phyloP scores from a whole-genome alignment of 1,284 basidiomycete species.

The Tylopilus sp. region DNA sequence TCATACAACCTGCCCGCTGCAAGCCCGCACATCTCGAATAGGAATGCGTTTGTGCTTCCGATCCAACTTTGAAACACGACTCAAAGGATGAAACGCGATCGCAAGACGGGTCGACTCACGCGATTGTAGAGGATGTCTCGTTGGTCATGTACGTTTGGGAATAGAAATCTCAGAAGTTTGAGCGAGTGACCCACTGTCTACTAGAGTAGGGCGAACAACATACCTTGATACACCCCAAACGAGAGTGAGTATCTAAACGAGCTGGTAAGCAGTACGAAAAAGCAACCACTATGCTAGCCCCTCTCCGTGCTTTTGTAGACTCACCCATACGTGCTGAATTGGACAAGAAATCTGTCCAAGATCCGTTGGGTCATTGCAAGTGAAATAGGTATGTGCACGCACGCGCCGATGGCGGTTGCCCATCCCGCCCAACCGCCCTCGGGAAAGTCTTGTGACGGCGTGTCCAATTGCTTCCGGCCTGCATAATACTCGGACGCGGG shows the following conservation, averaged over 20 bases:
- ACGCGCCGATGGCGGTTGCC: slow-evolving; percentile 43
- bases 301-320: background rate
- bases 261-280: background rate
- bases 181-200: no score
- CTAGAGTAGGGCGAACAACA: background rate
- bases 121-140: slow-evolving; percentile 48
- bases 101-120: slow-evolving; percentile 38
- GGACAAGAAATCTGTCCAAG: slow-evolving; percentile 39
- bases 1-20: slow-evolving; percentile 47
- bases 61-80: slow-evolving; percentile 51
- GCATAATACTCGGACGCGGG: background rate
- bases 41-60: slow-evolving; percentile 54
- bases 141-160: slow-evolving; percentile 46
- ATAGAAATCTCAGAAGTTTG: slow-evolving; percentile 44
- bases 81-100: background rate
- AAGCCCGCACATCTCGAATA: slow-evolving; percentile 49
- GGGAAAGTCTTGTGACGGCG: slow-evolving; percentile 25
- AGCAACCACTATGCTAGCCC: no score
- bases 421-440: slow-evolving; percentile 40
- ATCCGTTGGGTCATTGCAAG: background rate
- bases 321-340: slow-evolving; percentile 51
- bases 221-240: slow-evolving; percentile 56
- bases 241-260: slow-evolving; percentile 46
- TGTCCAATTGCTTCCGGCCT: background rate
- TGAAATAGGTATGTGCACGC: slow-evolving; percentile 14